Conservation (phyloP, 1,284 basidiomycete species). For the Cryptococcus sp. region DNA sequence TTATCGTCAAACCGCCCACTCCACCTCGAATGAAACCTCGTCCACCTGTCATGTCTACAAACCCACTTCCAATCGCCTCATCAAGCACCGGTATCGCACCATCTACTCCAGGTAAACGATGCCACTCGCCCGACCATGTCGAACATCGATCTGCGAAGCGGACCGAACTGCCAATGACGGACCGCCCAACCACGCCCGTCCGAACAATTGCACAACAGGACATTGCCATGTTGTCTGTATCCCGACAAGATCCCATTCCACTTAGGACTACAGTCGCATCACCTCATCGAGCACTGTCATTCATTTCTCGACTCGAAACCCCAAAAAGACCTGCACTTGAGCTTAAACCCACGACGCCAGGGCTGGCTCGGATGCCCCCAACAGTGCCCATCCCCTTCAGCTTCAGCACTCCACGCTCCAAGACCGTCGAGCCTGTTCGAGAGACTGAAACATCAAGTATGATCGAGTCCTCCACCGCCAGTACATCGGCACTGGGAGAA, state of each 20-base stretch:
- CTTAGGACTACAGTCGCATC: neutral
- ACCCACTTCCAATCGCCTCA: too few relatives aligned
- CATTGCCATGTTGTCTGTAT: too few relatives aligned
- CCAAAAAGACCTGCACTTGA: too few relatives aligned
- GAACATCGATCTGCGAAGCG: neutral
- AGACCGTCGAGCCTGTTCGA: neutral
- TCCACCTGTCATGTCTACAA: neutral
- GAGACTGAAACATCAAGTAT: neutral
- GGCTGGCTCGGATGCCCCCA: neutral
- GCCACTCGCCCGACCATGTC: slow-evolving; percentile 1
- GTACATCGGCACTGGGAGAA: too few relatives aligned
- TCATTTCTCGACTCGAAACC: neutral
- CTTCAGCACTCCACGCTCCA: neutral
- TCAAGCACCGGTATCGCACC: too few relatives aligned
- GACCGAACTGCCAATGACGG: neutral
- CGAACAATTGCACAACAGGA: neutral
- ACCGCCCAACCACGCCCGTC: neutral
- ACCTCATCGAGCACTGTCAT: neutral
- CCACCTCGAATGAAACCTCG: slow-evolving; percentile 8
- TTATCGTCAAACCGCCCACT: slow-evolving; percentile 9
- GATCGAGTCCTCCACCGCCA: too few relatives aligned
- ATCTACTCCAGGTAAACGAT: neutral
- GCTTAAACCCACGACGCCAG: too few relatives aligned
- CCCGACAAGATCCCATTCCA: too few relatives aligned
- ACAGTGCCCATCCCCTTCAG: neutral